Base-by-base conservation (phyloP, 257 asterid species). In the Fraxinus anomala region DNA sequence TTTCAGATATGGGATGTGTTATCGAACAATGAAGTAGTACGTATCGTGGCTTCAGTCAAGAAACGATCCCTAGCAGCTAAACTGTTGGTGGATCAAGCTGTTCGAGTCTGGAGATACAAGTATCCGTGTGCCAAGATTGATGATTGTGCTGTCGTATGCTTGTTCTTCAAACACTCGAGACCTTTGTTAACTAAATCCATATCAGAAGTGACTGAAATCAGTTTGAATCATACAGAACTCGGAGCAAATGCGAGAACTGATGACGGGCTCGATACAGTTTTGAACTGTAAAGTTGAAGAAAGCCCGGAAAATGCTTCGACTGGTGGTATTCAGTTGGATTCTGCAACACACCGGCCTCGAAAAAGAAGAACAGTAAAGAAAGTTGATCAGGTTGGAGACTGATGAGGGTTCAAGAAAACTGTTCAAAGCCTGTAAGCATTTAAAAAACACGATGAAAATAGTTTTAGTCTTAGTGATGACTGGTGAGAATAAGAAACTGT, bases 1-100 rank as follows among this genome's bases (percentile, higher is more conserved):
- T 3, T 49, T 44, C 40, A 94, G 98, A 56, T 94, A 70, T 94
- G 98, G 98, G 97, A 94, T 77, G 98, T 88, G n/a, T 78, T 94
- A 68, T 79, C 94, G 1, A 94, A 92, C 76, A 78, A 85, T 0
- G 97, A 92, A 69, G 97, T 92, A 65, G 84, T 94, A 3, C 84
- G 79, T 54, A 82, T 83, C 10, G 93, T 94, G 16, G 92, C 92
- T 33, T 87, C 96, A 2, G 88, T 92, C 61, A 80, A 87, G 79
- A 92, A 88, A 10, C 83, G 93, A 66, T 83, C 97, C 3, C 31
- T 68, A 77, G 97, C 98, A 1, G 97, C 97, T 4, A 86, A 83
- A 65, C 49, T 68, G 68, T 74, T 94, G 51, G 91, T 92, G 12
- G 96, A 92, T 51, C 85, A 77, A 28, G 98, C 98, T 0, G 82